Evolutionary conservation across 257 asterid species (phyloP), one percentile per base, ranked within the genome.

Genomic region (Nicotiana knightiana): DNA sequence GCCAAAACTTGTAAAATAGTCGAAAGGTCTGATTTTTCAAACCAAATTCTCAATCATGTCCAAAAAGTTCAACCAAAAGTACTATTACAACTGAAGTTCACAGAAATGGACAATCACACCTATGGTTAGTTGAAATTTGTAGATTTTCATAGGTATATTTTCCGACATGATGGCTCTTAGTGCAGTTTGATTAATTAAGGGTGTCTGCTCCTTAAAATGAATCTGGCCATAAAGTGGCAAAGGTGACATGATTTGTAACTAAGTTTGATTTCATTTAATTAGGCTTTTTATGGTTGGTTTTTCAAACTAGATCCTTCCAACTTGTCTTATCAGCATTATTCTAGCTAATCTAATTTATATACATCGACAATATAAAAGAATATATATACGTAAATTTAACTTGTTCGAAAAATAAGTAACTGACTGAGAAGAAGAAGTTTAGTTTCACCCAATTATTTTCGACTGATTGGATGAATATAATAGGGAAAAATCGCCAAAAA

Each of bases 111-210:
- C 83, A 80, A 80, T 48, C 64, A 80, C 54, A 48, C 12, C 21
- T 76, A 54, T 64, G 83, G 83, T 64, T 43, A 64, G 83, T 80
- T 80, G 83, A 80, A 46, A 64, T 64, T 80, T 80, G 43, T 24
- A 53, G 0, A 28, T 46, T 80, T 64, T 54, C 76, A 64, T 30
- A 30, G 6, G 48, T 17, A 80, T 64, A 67, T 80, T 51, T 75
- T 80, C 63, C 77, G 62, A 64, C 83, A 48, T 63, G 83, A 80
- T 28, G 33, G 75, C 43, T 62, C n/a, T 2, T 48, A 12, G 46
- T 21, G 43, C 15, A 73, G 15, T 26, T 6, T 48, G 62, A 73
- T 73, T 13, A 73, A 48, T 73, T 48, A 48, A 37, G n/a, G 62
- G 39, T 73, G 62, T 48, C 79, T 48, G 43, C 62, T 73, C 26